phyloP scores from a whole-genome alignment of 23 red algal species.

The Gracilaria gracilis region DNA sequence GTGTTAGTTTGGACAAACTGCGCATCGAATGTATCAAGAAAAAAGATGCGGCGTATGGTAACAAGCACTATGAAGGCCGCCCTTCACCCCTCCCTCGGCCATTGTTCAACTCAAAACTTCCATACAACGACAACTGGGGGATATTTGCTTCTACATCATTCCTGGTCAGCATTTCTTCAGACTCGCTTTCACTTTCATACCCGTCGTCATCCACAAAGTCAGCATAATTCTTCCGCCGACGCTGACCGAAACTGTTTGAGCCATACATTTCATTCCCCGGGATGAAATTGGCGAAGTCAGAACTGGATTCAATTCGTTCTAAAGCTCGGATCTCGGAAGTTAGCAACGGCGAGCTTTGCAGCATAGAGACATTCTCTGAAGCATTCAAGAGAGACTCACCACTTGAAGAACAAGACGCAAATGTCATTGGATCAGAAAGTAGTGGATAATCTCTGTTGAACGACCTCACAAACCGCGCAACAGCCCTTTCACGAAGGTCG shows the following conservation, averaged over 20 bases:
- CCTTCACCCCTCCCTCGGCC: not conserved
- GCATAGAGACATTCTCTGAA: not conserved
- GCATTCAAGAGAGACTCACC: not conserved
- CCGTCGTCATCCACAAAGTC: not conserved
- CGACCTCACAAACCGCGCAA: constrained; percentile 22
- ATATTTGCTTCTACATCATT: not conserved
- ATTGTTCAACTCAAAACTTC: not conserved
- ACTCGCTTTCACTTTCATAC: constrained; percentile 27
- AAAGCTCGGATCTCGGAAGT: constrained; percentile 14
- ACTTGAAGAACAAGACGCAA: constrained; percentile 27
- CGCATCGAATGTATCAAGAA: not conserved
- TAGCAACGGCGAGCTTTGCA: constrained; percentile 15
- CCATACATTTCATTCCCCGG: not conserved
- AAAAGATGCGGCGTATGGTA: not conserved
- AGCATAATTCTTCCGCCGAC: not conserved
- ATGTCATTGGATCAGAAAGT: not conserved
- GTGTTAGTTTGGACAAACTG: not conserved
- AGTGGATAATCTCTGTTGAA: constrained; percentile 21
- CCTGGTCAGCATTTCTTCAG: not conserved
- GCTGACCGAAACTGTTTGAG: not conserved
- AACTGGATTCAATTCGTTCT: not conserved
- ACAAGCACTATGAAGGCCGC: not conserved
- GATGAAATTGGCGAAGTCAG: not conserved
- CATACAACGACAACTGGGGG: not conserved
- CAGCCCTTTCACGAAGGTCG: constrained; percentile 58